phyloP scores from a whole-genome alignment of 116 monocot species.

The Dioscorea cayenensis region DNA sequence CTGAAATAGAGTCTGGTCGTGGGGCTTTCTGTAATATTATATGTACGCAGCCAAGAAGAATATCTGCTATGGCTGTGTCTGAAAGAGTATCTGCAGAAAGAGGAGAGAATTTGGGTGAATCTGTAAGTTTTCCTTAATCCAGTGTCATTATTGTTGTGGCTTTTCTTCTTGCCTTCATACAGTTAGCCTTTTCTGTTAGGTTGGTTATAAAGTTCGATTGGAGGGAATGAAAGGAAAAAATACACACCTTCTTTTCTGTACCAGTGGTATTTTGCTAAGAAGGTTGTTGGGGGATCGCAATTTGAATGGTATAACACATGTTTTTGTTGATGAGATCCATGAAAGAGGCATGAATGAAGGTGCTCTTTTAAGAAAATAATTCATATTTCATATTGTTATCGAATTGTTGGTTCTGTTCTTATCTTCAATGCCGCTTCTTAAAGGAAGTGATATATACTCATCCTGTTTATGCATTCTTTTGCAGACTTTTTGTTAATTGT shows the following conservation, averaged over 20 bases:
- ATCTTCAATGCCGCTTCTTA: background rate
- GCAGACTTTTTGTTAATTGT: constrained; percentile 96
- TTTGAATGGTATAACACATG: constrained; percentile 91
- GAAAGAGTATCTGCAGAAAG: constrained; percentile 95
- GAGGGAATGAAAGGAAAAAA: constrained; percentile 99
- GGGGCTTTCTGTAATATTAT: constrained; percentile 99
- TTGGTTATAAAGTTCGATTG: constrained; percentile 98
- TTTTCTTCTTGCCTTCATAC: constrained; percentile 22
- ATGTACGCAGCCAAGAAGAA: constrained; percentile 97
- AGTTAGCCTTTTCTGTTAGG: constrained; percentile 52
- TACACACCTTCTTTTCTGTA: constrained; percentile 98
- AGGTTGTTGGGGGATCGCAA: constrained; percentile 88
- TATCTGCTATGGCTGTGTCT: constrained; percentile 95
- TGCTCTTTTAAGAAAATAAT: constrained; percentile 12
- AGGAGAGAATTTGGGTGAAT: constrained; percentile 92
- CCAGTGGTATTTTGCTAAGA: constrained; percentile 96
- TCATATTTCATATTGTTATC: background rate
- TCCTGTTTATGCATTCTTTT: constrained; percentile 3
- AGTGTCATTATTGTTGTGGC: constrained; percentile 1
- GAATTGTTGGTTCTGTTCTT: background rate
- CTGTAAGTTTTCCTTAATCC: constrained; percentile 38
- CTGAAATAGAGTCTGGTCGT: constrained; percentile 94
- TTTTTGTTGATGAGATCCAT: constrained; percentile 99
- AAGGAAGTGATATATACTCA: background rate
- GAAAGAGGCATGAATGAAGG: constrained; percentile 99